These are phyloP conservation scores for Globisporangium mamillatum DNA, from an alignment of 352 stramenopile genomes.

Conservation along the genomic window DNA sequence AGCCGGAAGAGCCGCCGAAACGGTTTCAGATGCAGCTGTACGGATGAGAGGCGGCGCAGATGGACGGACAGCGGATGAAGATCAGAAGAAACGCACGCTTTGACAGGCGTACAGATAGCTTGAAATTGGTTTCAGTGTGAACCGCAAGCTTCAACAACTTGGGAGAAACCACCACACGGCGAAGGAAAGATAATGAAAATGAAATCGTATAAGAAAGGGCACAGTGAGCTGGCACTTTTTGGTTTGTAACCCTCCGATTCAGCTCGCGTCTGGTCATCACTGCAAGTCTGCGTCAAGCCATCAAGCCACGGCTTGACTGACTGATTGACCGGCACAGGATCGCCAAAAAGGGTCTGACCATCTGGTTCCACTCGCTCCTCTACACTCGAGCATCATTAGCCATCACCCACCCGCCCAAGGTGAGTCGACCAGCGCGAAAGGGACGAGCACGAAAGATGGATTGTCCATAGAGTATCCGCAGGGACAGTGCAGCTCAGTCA, in stretches of 20 bases:
- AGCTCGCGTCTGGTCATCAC: background rate
- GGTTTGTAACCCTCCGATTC: background rate
- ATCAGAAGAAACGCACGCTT: background rate
- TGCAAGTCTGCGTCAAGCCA: background rate
- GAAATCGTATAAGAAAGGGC: background rate
- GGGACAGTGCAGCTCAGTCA: background rate
- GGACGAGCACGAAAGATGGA: background rate
- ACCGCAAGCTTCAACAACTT: background rate
- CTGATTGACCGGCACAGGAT: background rate
- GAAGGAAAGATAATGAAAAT: background rate
- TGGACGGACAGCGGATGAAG: background rate
- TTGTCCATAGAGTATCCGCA: background rate
- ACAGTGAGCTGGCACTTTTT: background rate
- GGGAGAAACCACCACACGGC: background rate
- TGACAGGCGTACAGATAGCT: too few relatives aligned
- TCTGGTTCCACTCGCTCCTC: background rate
- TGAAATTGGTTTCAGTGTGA: background rate
- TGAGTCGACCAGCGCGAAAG: background rate
- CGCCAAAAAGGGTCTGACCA: background rate
- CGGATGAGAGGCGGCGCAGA: background rate
- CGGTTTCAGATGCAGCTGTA: constrained; percentile 13
- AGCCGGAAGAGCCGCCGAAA: background rate
- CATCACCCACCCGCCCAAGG: background rate
- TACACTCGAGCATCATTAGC: background rate
- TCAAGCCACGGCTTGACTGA: background rate